Base-by-base conservation (phyloP, 106 monocot species). In the Dendrobium catenatum region DNA sequence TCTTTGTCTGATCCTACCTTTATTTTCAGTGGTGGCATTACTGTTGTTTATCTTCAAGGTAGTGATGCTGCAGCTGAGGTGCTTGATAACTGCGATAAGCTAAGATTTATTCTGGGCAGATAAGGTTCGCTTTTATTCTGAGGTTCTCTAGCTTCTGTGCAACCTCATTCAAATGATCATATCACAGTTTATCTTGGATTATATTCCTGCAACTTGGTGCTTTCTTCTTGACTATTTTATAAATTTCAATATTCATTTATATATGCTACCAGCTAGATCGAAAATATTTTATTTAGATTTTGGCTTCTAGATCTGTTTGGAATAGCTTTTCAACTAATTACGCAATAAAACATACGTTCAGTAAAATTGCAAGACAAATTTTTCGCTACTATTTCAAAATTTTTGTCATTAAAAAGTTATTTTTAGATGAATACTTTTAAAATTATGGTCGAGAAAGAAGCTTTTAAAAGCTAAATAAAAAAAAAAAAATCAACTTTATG, bases 51-150 rank as follows among this genome's bases (percentile, higher is more conserved):
- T 15, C 51, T 51, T 51, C 51, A 2, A 11, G 51, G 51, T 51
- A 13, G 51, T 64, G 64, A 24, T 64, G 64, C 22, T 64, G 64
- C n/a, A 22, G 64, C 13, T 51, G 15, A 51, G 51, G 51, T 13
- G 51, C 64, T 26, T 20, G 7, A 64, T 64, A 64, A 24, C n/a
- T 64, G 64, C 6, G 26, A 20, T 64, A 64, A 24, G 64, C 22
- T 22, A 64, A 64, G 64, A 64, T 64, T 51, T 51, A 64, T 64
- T 64, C 64, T 64, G 20, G n/a, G 64, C 58, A 64, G 64, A 64
- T 64, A 64, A 64, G 64, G 64, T 4, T 64, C 1, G 22, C 22
- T 64, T 64, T 64, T 64, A 64, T 64, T 64, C 64, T 15, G 51
- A 51, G 64, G 64, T 9, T 26, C 6, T 64, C 26, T 64, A 22